Conservation (phyloP, 345 rosid genomes). For the Draba incana region DNA sequence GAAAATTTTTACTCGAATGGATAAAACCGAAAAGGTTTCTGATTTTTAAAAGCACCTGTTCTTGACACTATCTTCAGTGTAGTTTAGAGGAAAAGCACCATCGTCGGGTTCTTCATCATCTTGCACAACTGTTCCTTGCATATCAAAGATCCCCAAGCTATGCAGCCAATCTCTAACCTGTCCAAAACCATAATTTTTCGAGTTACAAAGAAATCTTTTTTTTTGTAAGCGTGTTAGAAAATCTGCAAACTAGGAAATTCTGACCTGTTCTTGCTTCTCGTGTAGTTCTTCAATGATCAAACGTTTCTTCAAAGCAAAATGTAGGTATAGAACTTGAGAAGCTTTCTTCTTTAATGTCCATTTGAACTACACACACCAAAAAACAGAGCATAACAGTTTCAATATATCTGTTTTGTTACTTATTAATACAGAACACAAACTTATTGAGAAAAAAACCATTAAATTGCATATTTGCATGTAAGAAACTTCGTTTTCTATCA, state of each 20-base stretch:
- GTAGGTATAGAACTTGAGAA: conserved; percentile 85
- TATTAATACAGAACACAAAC: conserved; percentile 7
- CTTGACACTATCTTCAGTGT: conserved; percentile 64
- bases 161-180: conserved; percentile 94
- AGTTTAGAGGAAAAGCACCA: conserved; percentile 69
- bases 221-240: background rate
- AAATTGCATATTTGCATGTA: too few species aligned
- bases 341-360: conserved; percentile 90
- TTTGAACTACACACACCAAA: conserved; percentile 62
- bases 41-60: conserved; percentile 50
- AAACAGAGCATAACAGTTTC: conserved; percentile 34
- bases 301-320: conserved; percentile 85
- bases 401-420: background rate
- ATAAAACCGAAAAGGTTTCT: background rate
- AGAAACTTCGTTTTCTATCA: background rate
- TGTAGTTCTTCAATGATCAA: conserved; percentile 75
- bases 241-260: background rate
- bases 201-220: background rate
- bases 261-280: conserved; percentile 89
- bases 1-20: background rate
- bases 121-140: conserved; percentile 59
- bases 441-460: background rate
- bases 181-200: conserved; percentile 6
- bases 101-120: conserved; percentile 95
- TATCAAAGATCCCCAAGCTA: conserved; percentile 83